Percentiles rank a stretch among this genome's conserved stretches.
phyloP scores from a whole-genome alignment of 2,329 filamentous ascomycete genomes.

The Phialophora tarda region DNA sequence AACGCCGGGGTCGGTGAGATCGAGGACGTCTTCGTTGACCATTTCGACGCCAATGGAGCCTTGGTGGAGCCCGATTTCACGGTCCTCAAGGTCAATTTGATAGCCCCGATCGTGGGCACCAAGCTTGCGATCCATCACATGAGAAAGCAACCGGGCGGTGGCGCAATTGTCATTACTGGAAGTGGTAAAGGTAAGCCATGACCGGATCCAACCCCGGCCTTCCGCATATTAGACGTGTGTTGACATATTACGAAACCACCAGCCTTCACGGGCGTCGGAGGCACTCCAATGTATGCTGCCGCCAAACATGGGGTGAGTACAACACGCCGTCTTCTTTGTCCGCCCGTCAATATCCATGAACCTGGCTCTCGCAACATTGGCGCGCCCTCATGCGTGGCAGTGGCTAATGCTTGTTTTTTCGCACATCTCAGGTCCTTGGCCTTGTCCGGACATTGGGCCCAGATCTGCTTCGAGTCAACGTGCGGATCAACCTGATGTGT shows the following conservation, averaged over 20 bases:
- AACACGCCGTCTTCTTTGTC: neutral
- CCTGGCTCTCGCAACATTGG: neutral
- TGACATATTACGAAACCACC: neutral
- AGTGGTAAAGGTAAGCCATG: neutral
- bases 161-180: neutral
- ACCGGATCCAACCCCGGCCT: no score
- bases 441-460: neutral
- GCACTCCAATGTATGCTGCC: neutral
- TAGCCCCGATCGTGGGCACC: conserved; percentile 5
- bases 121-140: conserved; percentile 5
- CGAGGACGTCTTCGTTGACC: neutral
- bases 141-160: conserved; percentile 1
- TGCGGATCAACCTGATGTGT: neutral
- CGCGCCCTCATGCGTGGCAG: no score
- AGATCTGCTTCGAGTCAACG: neutral
- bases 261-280: neutral
- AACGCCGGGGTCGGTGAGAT: neutral
- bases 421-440: neutral
- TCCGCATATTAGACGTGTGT: neutral
- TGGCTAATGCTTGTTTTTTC: no score
- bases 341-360: neutral
- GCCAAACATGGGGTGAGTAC: neutral
- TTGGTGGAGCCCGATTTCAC: conserved; percentile 1
- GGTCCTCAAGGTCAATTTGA: conserved; percentile 3
- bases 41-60: neutral